Percentiles rank a stretch among this genome's conserved stretches.
Conservation (phyloP, 2,329 filamentous ascomycete species). For the Colletotrichum sp. region DNA sequence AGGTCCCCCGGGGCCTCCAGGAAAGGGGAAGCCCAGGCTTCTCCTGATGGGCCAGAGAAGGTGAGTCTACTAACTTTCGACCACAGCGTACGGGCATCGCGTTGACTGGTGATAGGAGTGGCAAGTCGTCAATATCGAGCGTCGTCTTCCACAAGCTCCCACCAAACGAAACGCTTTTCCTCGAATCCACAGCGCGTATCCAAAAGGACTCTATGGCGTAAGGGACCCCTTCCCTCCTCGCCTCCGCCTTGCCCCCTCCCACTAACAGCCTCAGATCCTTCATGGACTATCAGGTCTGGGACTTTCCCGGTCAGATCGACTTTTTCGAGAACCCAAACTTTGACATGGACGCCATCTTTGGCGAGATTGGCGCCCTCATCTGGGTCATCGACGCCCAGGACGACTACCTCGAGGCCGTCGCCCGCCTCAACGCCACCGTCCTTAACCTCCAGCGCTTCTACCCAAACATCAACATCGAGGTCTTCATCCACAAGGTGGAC, state of each 20-base stretch:
- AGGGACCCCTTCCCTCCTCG: slow-evolving; percentile 34
- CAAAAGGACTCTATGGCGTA: slow-evolving; percentile 96
- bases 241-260: not conserved
- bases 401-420: slow-evolving; percentile 92
- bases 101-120: slow-evolving; percentile 67
- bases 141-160: slow-evolving; percentile 99
- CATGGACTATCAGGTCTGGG: slow-evolving; percentile 99
- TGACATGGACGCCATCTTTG: slow-evolving; percentile 92
- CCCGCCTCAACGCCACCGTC: slow-evolving; percentile 86
- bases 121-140: slow-evolving; percentile 97
- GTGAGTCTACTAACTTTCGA: slow-evolving; percentile 52
- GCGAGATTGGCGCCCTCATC: slow-evolving; percentile 90
- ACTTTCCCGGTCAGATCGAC: slow-evolving; percentile 94
- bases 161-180: slow-evolving; percentile 91
- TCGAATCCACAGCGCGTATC: slow-evolving; percentile 93
- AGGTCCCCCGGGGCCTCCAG: slow-evolving; percentile 47
- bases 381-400: slow-evolving; percentile 99
- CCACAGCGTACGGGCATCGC: not conserved
- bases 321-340: slow-evolving; percentile 86
- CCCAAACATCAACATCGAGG: slow-evolving; percentile 94
- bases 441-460: slow-evolving; percentile 87
- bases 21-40: slow-evolving; percentile 79
- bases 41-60: slow-evolving; percentile 95
- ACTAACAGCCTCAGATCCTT: slow-evolving; percentile 71
- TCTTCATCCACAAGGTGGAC: slow-evolving; percentile 99